phyloP scores from a whole-genome alignment of 805 yeast species.

The Metschnikowia santaceciliae region DNA sequence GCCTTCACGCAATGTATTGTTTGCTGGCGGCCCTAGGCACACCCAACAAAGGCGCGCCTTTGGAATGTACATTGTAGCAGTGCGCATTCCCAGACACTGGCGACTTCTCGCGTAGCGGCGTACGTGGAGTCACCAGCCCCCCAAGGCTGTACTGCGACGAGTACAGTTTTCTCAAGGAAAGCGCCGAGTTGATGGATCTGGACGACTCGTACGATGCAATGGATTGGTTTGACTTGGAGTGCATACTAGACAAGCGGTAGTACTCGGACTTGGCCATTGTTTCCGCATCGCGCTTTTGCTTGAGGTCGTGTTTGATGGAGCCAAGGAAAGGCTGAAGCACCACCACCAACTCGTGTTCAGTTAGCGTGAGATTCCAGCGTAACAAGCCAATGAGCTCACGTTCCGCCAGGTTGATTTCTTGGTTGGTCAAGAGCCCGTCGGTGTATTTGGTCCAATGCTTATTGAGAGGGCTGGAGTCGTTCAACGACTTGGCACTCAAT shows the following conservation, averaged over 20 bases:
- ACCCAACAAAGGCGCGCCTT: slow-evolving; percentile 1
- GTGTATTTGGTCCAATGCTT: slow-evolving; percentile 96
- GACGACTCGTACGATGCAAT: slow-evolving; percentile 16
- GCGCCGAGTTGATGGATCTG: slow-evolving; percentile 8
- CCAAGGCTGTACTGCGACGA: slow-evolving; percentile 12
- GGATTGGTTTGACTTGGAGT: slow-evolving; percentile 13
- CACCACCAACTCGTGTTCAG: slow-evolving; percentile 62
- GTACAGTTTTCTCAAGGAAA: slow-evolving; percentile 14
- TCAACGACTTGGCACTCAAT: slow-evolving; percentile 85
- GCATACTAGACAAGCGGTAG: slow-evolving; percentile 19
- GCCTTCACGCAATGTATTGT: background rate
- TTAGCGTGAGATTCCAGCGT: slow-evolving; percentile 79
- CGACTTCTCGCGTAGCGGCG: slow-evolving; percentile 17
- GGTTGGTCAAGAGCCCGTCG: slow-evolving; percentile 69
- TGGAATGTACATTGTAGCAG: background rate
- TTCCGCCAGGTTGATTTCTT: slow-evolving; percentile 88
- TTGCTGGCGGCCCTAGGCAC: background rate
- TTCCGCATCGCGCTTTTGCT: slow-evolving; percentile 12
- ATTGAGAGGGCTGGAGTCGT: slow-evolving; percentile 92
- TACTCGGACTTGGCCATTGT: slow-evolving; percentile 13
- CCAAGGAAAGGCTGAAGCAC: slow-evolving; percentile 72
- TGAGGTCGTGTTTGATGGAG: slow-evolving; percentile 52
- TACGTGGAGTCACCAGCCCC: slow-evolving; percentile 7
- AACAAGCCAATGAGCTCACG: slow-evolving; percentile 77
- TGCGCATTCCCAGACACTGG: slow-evolving; percentile 6